A percentile compares a stretch with the other conserved stretches of the same genome.
These are phyloP conservation scores for Ustilago cynodontis DNA, from an alignment of 1,284 basidiomycete species.

Conservation along the genomic window DNA sequence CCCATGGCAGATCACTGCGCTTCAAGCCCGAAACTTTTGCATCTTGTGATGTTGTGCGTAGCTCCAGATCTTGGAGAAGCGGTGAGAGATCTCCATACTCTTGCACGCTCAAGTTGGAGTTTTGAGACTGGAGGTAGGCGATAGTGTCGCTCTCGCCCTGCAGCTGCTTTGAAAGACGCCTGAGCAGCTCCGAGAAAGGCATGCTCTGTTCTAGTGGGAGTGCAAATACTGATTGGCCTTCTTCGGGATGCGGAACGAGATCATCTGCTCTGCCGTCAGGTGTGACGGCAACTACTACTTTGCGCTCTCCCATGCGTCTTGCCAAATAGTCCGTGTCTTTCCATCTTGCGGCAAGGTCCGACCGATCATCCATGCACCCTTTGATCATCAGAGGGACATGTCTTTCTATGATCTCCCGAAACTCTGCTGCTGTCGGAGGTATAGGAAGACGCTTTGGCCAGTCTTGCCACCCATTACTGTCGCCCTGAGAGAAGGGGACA, in stretches of 20 bases:
- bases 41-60: not conserved
- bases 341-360: slow-evolving; percentile 38
- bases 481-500: slow-evolving; percentile 20
- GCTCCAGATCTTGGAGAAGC: slow-evolving; percentile 46
- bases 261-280: slow-evolving; percentile 64
- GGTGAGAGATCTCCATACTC: slow-evolving; percentile 58
- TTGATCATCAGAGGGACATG: slow-evolving; percentile 54
- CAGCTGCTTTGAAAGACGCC: slow-evolving; percentile 27
- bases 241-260: slow-evolving; percentile 29
- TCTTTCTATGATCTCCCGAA: slow-evolving; percentile 25
- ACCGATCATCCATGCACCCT: slow-evolving; percentile 28
- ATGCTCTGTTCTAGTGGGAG: slow-evolving; percentile 53
- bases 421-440: slow-evolving; percentile 23
- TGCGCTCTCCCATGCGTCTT: slow-evolving; percentile 42
- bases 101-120: slow-evolving; percentile 56
- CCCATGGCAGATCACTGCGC: slow-evolving; percentile 50
- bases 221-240: slow-evolving; percentile 48
- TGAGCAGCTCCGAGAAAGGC: slow-evolving; percentile 41
- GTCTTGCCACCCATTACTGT: not conserved
- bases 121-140: slow-evolving; percentile 63
- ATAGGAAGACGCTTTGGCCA: slow-evolving; percentile 23
- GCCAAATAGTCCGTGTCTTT: slow-evolving; percentile 49
- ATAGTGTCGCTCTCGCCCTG: slow-evolving; percentile 21
- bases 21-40: not conserved
- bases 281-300: slow-evolving; percentile 58